These are phyloP conservation scores for Parastagonospora nodorum DNA, from an alignment of 2,329 filamentous ascomycete species.

Conservation along the genomic window DNA sequence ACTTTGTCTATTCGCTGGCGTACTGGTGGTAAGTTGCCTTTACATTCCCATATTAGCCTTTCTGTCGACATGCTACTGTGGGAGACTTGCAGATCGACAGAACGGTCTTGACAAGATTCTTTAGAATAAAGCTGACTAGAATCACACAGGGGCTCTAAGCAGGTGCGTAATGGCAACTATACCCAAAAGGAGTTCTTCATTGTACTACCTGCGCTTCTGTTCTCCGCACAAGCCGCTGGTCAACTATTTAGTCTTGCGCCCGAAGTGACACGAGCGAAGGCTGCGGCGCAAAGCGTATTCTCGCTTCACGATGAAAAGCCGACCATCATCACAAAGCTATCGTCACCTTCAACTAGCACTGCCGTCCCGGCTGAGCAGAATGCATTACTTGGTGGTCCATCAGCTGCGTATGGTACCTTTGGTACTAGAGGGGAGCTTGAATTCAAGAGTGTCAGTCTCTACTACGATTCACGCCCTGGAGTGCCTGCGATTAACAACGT, in stretches of 20 bases:
- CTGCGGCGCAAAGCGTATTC: slow-evolving; percentile 52
- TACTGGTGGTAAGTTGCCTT: slow-evolving; percentile 51
- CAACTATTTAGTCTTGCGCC: slow-evolving; percentile 54
- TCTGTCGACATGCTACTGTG: neutral
- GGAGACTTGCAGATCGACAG: neutral
- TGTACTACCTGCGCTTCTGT: slow-evolving; percentile 52
- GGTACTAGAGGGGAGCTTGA: slow-evolving; percentile 37
- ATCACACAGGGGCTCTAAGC: slow-evolving; percentile 42
- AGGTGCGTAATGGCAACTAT: slow-evolving; percentile 51
- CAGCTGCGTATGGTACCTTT: slow-evolving; percentile 23
- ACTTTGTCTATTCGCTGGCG: slow-evolving; percentile 55
- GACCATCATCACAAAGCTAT: slow-evolving; percentile 39
- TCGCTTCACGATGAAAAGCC: slow-evolving; percentile 48
- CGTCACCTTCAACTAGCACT: neutral
- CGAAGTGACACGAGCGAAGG: slow-evolving; percentile 52
- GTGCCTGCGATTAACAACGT: slow-evolving; percentile 45
- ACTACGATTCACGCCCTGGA: slow-evolving; percentile 38
- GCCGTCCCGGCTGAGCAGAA: slow-evolving; percentile 2
- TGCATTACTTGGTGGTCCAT: slow-evolving; percentile 16
- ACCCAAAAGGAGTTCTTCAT: slow-evolving; percentile 52
- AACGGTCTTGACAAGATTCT: neutral
- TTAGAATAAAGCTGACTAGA: neutral
- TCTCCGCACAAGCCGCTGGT: slow-evolving; percentile 54
- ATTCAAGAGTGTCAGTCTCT: slow-evolving; percentile 39
- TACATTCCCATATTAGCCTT: slow-evolving; percentile 9